A percentile compares a stretch with the other conserved stretches of the same genome.
These are phyloP conservation scores for Trypanosoma cruzi DNA, from an alignment of 208 protist species.

Conservation along the genomic window DNA sequence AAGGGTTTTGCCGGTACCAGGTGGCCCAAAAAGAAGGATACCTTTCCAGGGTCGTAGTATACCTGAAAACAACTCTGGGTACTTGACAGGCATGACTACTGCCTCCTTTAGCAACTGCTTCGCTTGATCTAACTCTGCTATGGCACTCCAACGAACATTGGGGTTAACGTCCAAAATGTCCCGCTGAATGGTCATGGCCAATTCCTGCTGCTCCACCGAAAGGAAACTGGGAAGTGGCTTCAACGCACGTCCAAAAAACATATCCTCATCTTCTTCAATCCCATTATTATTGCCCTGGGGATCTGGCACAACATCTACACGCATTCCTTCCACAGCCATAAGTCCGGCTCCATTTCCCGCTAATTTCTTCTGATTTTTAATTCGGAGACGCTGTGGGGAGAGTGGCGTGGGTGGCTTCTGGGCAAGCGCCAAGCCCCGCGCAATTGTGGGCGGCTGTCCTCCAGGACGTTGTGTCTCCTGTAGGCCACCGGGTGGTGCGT, in stretches of 20 bases:
- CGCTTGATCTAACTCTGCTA: slow-evolving; percentile 91
- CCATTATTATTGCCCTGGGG: background rate
- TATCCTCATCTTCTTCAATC: slow-evolving; percentile 23
- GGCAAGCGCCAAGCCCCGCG: slow-evolving; percentile 23
- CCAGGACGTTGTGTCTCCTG: slow-evolving; percentile 5
- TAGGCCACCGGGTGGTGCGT: background rate
- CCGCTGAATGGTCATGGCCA: slow-evolving; percentile 77
- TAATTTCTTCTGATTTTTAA: background rate
- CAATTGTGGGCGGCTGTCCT: background rate
- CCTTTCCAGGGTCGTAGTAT: slow-evolving; percentile 96
- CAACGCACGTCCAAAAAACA: slow-evolving; percentile 55
- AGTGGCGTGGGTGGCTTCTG: background rate
- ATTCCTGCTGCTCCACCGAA: slow-evolving; percentile 73
- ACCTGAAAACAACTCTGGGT: slow-evolving; percentile 91
- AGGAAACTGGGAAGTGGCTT: slow-evolving; percentile 83
- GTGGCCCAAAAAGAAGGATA: slow-evolving; percentile 96
- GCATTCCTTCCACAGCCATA: slow-evolving; percentile 31
- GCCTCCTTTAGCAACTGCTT: slow-evolving; percentile 95
- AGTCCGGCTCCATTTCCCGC: background rate
- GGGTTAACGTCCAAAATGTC: slow-evolving; percentile 91
- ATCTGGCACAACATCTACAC: slow-evolving; percentile 13
- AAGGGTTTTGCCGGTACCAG: slow-evolving; percentile 98
- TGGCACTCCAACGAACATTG: slow-evolving; percentile 89
- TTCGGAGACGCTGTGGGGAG: background rate
- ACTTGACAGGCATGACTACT: slow-evolving; percentile 91